Base-by-base conservation (phyloP, 805 yeast species). In the Monosporozyma solicola region DNA sequence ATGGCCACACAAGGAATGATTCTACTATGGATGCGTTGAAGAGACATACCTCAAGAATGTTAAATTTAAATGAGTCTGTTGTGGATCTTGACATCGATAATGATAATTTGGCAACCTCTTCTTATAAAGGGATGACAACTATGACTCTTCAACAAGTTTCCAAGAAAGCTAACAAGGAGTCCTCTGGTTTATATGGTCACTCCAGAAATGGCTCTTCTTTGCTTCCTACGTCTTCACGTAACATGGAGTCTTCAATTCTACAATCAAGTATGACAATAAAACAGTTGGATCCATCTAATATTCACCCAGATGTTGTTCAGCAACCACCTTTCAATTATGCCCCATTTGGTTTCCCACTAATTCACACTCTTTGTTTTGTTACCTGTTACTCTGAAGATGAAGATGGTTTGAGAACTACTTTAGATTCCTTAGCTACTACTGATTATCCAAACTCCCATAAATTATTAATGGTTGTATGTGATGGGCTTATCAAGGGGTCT, bases 391-490 rank as follows among this genome's bases (percentile, higher is more conserved):
- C 97, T 1, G 99, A 94, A 72, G 95, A 89, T 66, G 87, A 81
- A 59, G 85, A 76, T 10, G 96, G 95, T 55, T 70, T 94, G 54
- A 77, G 98, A 61, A 82, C 91, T 0, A 90, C 98, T 0, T 69
- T 92, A 57, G 98, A 94, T 68, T 92, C 98, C 1, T 66, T 94
- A 51, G 87, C 95, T 15, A 88, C 96, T 1, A 90, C 97, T 1
- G 96, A 89, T 58, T 94, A 86, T 67, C 97, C 99, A 54, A 91
- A 89, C 68, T 87, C 97, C 3, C 99, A 94, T 70, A 94, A 92
- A 68, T 73, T 94, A 56, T 74, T 94, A 45, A 72, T 90, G 52
- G 82, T 91, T 41, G 78, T 94, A n/a, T 92, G 98, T 75, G 99
- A 94, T 72, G 99, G 99, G 59, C 59, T 92, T 33, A 84, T 94